A percentile compares a stretch with the other conserved stretches of the same genome.
phyloP scores from a whole-genome alignment of 768 basidiomycete species.

The Lactifluus volemus region DNA sequence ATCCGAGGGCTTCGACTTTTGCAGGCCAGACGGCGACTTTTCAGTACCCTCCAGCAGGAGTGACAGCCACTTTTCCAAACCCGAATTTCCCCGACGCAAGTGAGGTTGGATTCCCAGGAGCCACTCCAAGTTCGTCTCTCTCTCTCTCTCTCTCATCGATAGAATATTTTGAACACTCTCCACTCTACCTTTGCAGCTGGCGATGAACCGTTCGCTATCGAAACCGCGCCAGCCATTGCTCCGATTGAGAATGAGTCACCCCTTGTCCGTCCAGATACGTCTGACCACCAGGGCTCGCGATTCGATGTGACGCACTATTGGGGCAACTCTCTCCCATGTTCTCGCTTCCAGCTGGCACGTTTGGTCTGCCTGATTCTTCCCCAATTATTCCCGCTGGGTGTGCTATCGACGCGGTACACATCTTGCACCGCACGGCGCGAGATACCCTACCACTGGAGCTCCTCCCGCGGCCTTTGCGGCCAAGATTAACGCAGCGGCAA shows the following conservation, averaged over 20 bases:
- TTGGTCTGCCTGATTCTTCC: constrained; percentile 42
- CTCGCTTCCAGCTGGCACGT: constrained; percentile 34
- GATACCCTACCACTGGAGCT: constrained; percentile 32
- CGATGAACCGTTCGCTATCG: constrained; percentile 23
- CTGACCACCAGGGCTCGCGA: constrained; percentile 24
- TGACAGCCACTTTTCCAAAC: constrained; percentile 26
- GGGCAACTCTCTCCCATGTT: constrained; percentile 46
- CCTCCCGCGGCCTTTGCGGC: constrained; percentile 24
- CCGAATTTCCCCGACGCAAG: constrained; percentile 35
- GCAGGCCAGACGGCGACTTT: constrained; percentile 37
- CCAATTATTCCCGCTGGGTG: constrained; percentile 40
- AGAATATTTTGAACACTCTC: neutral
- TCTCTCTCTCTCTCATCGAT: neutral
- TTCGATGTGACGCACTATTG: constrained; percentile 40
- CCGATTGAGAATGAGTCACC: constrained; percentile 34
- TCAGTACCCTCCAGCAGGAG: constrained; percentile 35
- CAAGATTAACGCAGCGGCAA: constrained; percentile 20
- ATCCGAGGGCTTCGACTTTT: constrained; percentile 28
- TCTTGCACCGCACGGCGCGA: constrained; percentile 37
- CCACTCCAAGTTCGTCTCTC: constrained; percentile 37
- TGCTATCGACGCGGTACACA: constrained; percentile 36
- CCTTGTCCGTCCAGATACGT: constrained; percentile 31
- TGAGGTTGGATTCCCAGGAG: constrained; percentile 39
- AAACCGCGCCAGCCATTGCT: constrained; percentile 32
- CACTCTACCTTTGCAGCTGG: constrained; percentile 19